Conservation (phyloP, 208 protist genomes). For the Crithidia mellificae region DNA sequence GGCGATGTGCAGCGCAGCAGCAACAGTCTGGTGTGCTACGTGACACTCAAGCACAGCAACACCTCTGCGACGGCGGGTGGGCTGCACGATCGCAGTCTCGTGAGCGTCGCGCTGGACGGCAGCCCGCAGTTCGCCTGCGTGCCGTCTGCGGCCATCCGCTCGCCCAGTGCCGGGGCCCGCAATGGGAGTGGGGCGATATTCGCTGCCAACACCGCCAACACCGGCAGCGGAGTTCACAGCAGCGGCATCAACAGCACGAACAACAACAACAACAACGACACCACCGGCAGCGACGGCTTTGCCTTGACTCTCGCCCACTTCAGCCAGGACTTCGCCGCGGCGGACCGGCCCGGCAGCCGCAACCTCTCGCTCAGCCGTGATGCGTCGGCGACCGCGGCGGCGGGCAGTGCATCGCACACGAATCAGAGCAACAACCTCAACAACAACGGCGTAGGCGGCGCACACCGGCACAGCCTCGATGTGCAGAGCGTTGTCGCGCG, state of each 20-base stretch:
- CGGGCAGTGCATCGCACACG: neutral
- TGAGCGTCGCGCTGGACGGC: neutral
- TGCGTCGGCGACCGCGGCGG: neutral
- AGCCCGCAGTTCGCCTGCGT: constrained; percentile 12
- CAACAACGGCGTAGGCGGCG: neutral
- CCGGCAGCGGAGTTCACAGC: neutral
- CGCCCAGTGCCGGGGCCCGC: neutral
- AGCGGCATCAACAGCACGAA: neutral
- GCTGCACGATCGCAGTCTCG: constrained; percentile 7
- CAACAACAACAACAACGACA: constrained; percentile 5
- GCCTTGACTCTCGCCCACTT: constrained; percentile 35
- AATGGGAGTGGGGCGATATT: neutral
- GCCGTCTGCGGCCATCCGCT: constrained; percentile 17
- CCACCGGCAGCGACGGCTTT: constrained; percentile 13
- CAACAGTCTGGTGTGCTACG: constrained; percentile 44
- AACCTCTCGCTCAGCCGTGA: constrained; percentile 19
- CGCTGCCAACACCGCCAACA: neutral
- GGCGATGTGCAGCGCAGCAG: constrained; percentile 42
- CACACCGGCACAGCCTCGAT: constrained; percentile 7
- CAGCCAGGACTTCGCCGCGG: constrained; percentile 21
- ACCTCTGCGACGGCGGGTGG: no score
- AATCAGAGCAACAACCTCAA: neutral
- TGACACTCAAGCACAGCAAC: constrained; percentile 31
- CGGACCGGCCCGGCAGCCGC: constrained; percentile 7
- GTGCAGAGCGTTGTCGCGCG: constrained; percentile 21